These are phyloP conservation scores for Tetrapisispora fleetii DNA, from an alignment of 805 yeast genomes.

Conservation along the genomic window DNA sequence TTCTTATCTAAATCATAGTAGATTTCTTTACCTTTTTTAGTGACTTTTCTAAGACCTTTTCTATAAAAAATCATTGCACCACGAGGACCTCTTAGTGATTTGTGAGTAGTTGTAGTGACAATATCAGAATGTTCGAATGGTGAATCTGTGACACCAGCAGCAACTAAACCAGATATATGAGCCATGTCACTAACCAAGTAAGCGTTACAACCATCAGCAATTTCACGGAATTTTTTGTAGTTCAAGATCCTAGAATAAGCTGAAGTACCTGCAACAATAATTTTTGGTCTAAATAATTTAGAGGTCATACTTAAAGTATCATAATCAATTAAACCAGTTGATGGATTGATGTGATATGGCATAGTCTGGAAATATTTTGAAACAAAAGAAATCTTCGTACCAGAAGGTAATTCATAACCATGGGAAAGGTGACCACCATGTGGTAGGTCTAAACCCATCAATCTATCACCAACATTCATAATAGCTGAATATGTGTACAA, in stretches of 20 bases:
- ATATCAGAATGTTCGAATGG: conserved; percentile 92
- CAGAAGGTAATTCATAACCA: conserved; percentile 84
- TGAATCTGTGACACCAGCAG: conserved; percentile 88
- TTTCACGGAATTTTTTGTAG: conserved; percentile 80
- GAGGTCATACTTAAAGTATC: conserved; percentile 80
- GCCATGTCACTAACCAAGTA: conserved; percentile 94
- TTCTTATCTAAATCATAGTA: conserved; percentile 80
- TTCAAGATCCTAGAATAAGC: conserved; percentile 90
- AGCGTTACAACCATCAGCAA: conserved; percentile 89
- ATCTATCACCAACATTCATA: conserved; percentile 79
- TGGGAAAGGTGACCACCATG: conserved; percentile 98
- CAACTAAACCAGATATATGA: conserved; percentile 90
- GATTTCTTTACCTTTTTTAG: conserved; percentile 77
- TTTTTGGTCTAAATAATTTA: conserved; percentile 82
- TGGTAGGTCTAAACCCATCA: conserved; percentile 96
- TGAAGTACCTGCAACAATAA: conserved; percentile 93
- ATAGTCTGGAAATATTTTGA: conserved; percentile 94
- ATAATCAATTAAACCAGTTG: conserved; percentile 87
- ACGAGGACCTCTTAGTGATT: conserved; percentile 96
- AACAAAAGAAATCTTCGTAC: conserved; percentile 78
- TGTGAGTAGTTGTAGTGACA: conserved; percentile 96
- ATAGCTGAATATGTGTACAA: conserved; percentile 85
- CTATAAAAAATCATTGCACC: conserved; percentile 98
- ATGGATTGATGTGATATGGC: conserved; percentile 87
- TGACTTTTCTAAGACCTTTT: conserved; percentile 79